Base-by-base conservation (phyloP, 2,329 filamentous ascomycete genomes). In the Metarhizium rileyi region DNA sequence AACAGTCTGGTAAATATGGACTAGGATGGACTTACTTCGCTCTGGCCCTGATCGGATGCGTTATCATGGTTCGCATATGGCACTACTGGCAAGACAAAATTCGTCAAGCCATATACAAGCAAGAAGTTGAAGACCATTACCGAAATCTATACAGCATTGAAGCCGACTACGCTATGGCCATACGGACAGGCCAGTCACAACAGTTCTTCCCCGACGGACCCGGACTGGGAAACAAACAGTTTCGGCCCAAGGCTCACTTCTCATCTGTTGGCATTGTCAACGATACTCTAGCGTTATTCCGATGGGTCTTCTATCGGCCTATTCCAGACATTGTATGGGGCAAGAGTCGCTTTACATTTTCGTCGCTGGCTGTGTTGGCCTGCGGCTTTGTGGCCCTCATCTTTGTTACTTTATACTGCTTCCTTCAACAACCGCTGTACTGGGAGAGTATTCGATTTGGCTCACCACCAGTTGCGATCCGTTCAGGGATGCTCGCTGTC, bases 41-140 rank as follows among this genome's bases (percentile, higher is more conserved):
- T 47, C 66, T 94, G 45, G 80, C 83, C 46, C 66, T 96, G 52
- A 75, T 90, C 55, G 76, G 78, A 26, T 60, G 80, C 48, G 82
- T 90, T 4, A 70, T 86, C 10, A 60, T 84, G 10, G 73, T 91
- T 62, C 82, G 89, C 56, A 76, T 87, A 62, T 95, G 90, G 75
- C 86, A 95, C 66, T 83, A 86, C 57, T 95, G 89, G 84, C 89
- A 90, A 59, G 90, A 96, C 72, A 94, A 93, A 70, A 88, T 95
- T 56, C 81, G 90, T 57, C 87, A 90, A 57, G 90, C 89, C 54
- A 80, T 93, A 52, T 87, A 93, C 70, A 91, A 94, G 70, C 84
- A 93, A 62, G 82, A 88, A 63, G 76, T 87, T 59, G 76, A 87
- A 61, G 76, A 83, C 59, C 77, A 84, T 59, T 83, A 80, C 63